Evolutionary conservation across 805 yeast species (phyloP), one percentile per base, ranked within the genome.

Genomic region (Zygoascus biomembranicola): DNA sequence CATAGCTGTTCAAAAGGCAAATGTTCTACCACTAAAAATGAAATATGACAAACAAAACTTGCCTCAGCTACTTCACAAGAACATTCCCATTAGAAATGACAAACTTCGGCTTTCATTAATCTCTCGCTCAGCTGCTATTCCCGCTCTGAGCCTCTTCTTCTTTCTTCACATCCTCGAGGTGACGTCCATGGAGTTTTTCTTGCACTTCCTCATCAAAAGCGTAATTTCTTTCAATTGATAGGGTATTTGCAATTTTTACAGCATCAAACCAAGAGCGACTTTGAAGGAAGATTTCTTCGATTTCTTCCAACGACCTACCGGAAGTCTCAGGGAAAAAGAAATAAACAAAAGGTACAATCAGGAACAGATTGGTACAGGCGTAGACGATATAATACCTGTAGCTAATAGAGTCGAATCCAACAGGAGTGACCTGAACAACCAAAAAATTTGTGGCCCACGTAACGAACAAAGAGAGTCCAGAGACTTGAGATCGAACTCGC

Each of bases 381-480:
- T 48, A 52, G 20, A 51, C 50, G 19, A 51, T 32, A 18, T 51
- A 51, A 32, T 51, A 51, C 18, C 50, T 10, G 28, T 31, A 51
- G 31, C 37, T 45, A 19, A 51, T 44, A 6, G 49, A 32, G 48
- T 52, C 49, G 18, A 52, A 47, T 2, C 50, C 55, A 13, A 52
- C 55, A 13, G 55, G 52, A 9, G 55, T 52, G 2, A 52, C 55
- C 79, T 81, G 78, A 45, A 81, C 87, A 43, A 83, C 82, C 54
- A 81, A 72, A 60, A 81, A 83, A 65, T 82, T 82, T 59, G 75
- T 75, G 23, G 77, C 67, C 87, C 87, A 83, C 67, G 81, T 81
- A 52, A 79, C 72, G 52, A 39, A 41, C 5, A 48, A 28, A 10
- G 55, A 41, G 11, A 56, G 73, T 66, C 50, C 80, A 70, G 37